Conservation (phyloP, 257 asterid species). For the Solanum boliviense region DNA sequence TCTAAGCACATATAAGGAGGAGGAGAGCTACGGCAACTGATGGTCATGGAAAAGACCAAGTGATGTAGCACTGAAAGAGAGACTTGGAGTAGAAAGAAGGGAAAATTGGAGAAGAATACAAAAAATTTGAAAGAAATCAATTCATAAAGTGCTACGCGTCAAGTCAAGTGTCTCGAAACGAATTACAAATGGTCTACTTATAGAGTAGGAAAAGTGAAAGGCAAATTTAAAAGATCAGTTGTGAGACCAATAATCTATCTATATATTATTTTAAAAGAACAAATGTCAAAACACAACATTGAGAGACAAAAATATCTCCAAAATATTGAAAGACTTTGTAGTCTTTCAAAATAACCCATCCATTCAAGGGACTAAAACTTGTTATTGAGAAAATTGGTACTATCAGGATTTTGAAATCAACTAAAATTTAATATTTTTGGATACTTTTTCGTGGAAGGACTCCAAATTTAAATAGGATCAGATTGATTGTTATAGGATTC, state of each 20-base stretch:
- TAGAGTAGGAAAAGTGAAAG: background rate
- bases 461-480: background rate
- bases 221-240: background rate
- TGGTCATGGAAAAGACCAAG: background rate
- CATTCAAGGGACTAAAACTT: background rate
- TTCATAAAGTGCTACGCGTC: background rate
- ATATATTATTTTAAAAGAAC: background rate
- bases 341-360: background rate
- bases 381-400: background rate
- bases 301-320: background rate
- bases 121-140: background rate
- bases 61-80: background rate
- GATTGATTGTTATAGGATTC: background rate
- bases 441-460: background rate
- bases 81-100: background rate
- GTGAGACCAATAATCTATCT: background rate
- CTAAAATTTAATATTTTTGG: background rate
- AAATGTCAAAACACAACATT: background rate
- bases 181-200: background rate
- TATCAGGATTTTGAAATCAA: background rate
- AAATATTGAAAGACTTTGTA: background rate
- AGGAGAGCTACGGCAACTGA: background rate
- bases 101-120: background rate
- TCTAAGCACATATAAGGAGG: background rate
- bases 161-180: background rate